Conservation (phyloP, 345 rosid species). For the Dimocarpus longan region DNA sequence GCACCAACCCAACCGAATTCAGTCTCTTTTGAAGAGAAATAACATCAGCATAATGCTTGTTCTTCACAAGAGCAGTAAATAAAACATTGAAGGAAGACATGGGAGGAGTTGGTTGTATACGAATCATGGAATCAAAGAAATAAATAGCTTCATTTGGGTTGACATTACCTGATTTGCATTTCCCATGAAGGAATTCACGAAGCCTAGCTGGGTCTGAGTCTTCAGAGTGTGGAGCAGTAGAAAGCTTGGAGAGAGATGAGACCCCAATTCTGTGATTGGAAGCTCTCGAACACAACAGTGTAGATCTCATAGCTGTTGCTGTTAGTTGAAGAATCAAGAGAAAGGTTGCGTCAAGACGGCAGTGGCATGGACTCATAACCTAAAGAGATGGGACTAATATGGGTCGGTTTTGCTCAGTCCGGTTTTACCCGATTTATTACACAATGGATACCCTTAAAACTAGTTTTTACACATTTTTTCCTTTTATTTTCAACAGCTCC, state of each 20-base stretch:
- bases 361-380: no score
- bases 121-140: background rate
- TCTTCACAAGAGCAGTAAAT: background rate
- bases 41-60: background rate
- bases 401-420: no score
- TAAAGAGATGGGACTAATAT: no score
- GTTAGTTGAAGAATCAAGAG: no score
- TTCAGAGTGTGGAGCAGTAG: background rate
- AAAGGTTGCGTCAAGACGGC: no score
- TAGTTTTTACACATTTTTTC: no score
- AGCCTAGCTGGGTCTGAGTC: background rate
- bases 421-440: no score
- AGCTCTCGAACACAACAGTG: background rate
- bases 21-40: background rate
- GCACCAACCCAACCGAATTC: slow-evolving; percentile 2
- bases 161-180: background rate
- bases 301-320: background rate
- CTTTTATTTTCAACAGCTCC: no score
- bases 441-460: no score
- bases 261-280: background rate
- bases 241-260: background rate
- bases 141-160: background rate
- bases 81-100: background rate
- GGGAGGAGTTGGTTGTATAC: background rate
- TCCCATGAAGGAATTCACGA: background rate